Conservation (phyloP, 2,329 filamentous ascomycete genomes). For the Aspergillus thermomutatus region DNA sequence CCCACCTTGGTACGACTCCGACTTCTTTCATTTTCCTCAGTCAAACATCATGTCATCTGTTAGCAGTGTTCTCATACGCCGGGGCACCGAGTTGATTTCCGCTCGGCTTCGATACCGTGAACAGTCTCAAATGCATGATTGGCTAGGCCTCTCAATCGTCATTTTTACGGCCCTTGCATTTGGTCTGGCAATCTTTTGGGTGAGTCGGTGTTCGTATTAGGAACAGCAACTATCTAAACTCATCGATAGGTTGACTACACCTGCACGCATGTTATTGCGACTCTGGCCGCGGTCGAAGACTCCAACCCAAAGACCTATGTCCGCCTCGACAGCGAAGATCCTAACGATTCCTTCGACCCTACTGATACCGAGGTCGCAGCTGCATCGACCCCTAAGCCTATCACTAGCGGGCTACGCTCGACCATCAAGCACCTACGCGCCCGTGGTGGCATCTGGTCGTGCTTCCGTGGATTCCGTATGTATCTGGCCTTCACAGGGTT, state of each 20-base stretch:
- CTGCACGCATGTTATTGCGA: slow-evolving; percentile 57
- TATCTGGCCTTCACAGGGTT: slow-evolving; percentile 42
- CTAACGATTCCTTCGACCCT: slow-evolving; percentile 21
- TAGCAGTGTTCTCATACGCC: background rate
- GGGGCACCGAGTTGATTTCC: background rate
- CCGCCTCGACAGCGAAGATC: slow-evolving; percentile 44
- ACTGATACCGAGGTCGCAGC: slow-evolving; percentile 43
- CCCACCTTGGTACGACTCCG: background rate
- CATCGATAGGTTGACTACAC: slow-evolving; percentile 51
- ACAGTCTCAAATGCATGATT: too few species aligned
- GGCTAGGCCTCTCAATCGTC: too few species aligned
- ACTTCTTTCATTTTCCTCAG: background rate
- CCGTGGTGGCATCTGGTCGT: slow-evolving; percentile 61
- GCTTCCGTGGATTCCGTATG: slow-evolving; percentile 65
- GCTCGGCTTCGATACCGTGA: too few species aligned
- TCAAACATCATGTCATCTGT: background rate
- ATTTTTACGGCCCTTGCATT: too few species aligned
- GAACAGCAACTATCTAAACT: too few species aligned
- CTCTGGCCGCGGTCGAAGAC: slow-evolving; percentile 63
- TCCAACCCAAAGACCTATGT: slow-evolving; percentile 52
- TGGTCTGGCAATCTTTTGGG: too few species aligned
- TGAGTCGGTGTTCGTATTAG: too few species aligned
- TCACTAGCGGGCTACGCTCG: slow-evolving; percentile 59
- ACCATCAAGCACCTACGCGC: slow-evolving; percentile 61
- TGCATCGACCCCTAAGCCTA: slow-evolving; percentile 52